Conservation (phyloP, 2,329 filamentous ascomycete genomes). For the Onygenales sp. region DNA sequence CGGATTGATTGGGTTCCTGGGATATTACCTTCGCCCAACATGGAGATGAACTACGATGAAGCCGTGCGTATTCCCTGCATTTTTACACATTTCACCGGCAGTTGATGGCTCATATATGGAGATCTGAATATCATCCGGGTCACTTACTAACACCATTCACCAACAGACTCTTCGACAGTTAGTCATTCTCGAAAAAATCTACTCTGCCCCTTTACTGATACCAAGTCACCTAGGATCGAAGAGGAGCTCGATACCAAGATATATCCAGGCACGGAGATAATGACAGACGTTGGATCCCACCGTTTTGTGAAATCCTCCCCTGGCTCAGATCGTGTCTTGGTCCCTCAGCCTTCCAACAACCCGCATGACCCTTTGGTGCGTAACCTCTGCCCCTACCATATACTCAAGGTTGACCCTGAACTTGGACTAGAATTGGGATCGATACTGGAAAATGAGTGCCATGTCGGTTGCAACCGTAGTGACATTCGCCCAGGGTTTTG, state of each 20-base stretch:
- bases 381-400: background rate
- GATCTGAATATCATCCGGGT: too few species aligned
- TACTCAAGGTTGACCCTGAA: background rate
- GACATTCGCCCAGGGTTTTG: conserved; percentile 46
- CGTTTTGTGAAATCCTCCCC: conserved; percentile 52
- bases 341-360: conserved; percentile 42
- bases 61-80: conserved; percentile 17
- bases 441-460: conserved; percentile 39
- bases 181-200: background rate
- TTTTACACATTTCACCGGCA: background rate
- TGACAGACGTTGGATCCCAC: conserved; percentile 52
- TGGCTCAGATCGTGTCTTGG: conserved; percentile 29
- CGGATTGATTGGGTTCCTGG: background rate
- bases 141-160: background rate
- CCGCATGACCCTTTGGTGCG: conserved; percentile 37
- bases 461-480: conserved; percentile 39
- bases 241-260: conserved; percentile 45
- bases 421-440: conserved; percentile 36
- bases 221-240: conserved; percentile 31
- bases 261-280: conserved; percentile 50
- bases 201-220: background rate
- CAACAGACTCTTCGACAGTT: conserved; percentile 17
- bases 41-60: conserved; percentile 43
- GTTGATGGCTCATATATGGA: background rate
- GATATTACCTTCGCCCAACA: conserved; percentile 16